Conservation (phyloP, 2,329 filamentous ascomycete species). For the Xylariomycetidae sp. region DNA sequence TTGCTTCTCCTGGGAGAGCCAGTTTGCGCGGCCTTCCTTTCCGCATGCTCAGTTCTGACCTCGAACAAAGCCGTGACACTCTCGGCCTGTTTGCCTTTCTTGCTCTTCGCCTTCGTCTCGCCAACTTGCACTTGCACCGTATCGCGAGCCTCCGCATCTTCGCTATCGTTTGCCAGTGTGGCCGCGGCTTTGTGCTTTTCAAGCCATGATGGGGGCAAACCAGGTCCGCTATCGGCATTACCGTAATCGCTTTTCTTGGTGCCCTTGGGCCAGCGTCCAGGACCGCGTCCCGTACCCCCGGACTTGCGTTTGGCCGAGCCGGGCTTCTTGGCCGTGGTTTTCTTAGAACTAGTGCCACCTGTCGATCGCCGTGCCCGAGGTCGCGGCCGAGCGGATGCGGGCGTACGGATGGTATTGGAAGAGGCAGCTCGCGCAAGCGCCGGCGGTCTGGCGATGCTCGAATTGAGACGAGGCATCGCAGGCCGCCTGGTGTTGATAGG, state of each 20-base stretch:
- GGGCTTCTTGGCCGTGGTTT: conserved; percentile 34
- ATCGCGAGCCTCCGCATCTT: conserved; percentile 22
- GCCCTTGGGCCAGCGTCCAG: conserved; percentile 61
- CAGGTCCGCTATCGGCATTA: conserved; percentile 59
- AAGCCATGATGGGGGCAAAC: conserved; percentile 53
- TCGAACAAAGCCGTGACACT: conserved; percentile 17
- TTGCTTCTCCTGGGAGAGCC: conserved; percentile 7
- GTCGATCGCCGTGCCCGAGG: conserved; percentile 33
- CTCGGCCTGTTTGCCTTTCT: conserved; percentile 23
- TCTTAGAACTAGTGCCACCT: conserved; percentile 22
- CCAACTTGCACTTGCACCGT: conserved; percentile 33
- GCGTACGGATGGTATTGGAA: conserved; percentile 26
- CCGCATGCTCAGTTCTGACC: conserved; percentile 4
- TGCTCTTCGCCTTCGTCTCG: conserved; percentile 28
- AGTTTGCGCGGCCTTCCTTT: conserved; percentile 4
- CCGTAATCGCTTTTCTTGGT: conserved; percentile 64
- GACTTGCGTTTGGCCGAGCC: conserved; percentile 46
- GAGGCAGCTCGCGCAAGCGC: conserved; percentile 18
- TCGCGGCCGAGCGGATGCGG: conserved; percentile 28
- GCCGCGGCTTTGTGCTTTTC: conserved; percentile 21
- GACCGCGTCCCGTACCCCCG: conserved; percentile 58
- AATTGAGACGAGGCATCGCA: conserved; percentile 38
- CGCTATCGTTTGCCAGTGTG: conserved; percentile 10
- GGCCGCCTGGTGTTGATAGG: conserved; percentile 48
- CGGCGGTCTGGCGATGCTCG: conserved; percentile 30